These are phyloP conservation scores for Russula lepida DNA, from an alignment of 768 basidiomycete species.

Conservation along the genomic window DNA sequence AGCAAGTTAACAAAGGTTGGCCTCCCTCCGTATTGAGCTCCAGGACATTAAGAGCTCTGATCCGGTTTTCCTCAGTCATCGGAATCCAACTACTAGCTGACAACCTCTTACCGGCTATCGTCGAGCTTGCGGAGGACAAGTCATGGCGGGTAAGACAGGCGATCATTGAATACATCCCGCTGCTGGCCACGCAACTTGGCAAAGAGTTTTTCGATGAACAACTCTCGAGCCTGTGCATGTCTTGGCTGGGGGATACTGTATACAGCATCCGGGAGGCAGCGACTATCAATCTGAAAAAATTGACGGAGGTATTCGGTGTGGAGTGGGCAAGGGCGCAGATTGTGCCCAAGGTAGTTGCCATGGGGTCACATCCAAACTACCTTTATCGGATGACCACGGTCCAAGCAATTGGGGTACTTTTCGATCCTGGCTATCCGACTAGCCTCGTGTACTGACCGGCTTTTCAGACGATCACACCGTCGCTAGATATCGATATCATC, in stretches of 20 bases:
- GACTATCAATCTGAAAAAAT: conserved; percentile 89
- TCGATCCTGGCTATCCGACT: conserved; percentile 7
- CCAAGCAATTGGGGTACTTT: conserved; percentile 87
- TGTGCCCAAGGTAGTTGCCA: conserved; percentile 93
- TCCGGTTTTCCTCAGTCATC: conserved; percentile 54
- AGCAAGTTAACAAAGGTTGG: conserved; percentile 85
- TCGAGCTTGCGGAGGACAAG: conserved; percentile 97
- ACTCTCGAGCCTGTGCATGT: conserved; percentile 95
- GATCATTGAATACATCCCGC: conserved; percentile 99
- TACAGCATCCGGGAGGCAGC: conserved; percentile 99
- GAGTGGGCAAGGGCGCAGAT: conserved; percentile 94
- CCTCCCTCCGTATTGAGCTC: background rate
- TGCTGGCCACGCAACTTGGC: conserved; percentile 95
- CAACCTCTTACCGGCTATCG: conserved; percentile 93
- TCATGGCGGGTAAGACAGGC: conserved; percentile 99
- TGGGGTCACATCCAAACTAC: conserved; percentile 96
- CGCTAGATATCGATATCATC: conserved; percentile 76
- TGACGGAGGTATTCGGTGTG: conserved; percentile 97
- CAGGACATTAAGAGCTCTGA: conserved; percentile 9
- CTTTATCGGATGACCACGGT: conserved; percentile 98
- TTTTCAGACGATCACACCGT: conserved; percentile 84
- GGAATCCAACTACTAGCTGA: conserved; percentile 93
- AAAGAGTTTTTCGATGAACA: conserved; percentile 97
- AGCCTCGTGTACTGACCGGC: background rate
- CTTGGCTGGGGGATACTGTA: conserved; percentile 96